Conservation (phyloP, 2,329 filamentous ascomycete genomes). For the Fusarium albosuccineum region DNA sequence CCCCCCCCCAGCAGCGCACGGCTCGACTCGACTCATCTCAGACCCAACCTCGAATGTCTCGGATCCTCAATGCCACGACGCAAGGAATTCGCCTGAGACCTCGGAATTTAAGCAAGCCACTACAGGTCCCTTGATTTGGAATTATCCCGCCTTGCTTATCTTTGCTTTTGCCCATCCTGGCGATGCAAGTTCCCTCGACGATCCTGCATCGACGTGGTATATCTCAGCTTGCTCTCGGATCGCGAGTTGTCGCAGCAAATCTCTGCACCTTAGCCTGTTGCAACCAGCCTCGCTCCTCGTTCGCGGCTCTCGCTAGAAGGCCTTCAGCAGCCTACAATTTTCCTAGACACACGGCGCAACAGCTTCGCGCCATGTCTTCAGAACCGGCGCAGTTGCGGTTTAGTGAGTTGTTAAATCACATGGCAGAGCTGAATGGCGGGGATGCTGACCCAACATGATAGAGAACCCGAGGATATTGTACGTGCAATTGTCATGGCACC, state of each 20-base stretch:
- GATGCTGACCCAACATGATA: constrained; percentile 42
- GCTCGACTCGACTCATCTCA: constrained; percentile 7
- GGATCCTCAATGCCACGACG: constrained; percentile 18
- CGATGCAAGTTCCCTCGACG: constrained; percentile 30
- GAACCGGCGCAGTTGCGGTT: constrained; percentile 48
- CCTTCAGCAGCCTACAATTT: not conserved
- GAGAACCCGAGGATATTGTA: constrained; percentile 66
- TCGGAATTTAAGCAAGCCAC: not conserved
- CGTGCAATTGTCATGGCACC: constrained; percentile 29
- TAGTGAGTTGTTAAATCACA: constrained; percentile 45
- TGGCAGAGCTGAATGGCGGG: not conserved
- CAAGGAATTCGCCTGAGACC: constrained; percentile 18
- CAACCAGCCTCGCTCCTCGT: not conserved
- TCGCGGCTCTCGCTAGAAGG: not conserved
- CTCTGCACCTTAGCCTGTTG: constrained; percentile 3
- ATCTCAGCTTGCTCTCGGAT: constrained; percentile 31
- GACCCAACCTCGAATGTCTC: constrained; percentile 27
- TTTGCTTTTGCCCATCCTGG: not conserved
- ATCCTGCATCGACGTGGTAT: constrained; percentile 32
- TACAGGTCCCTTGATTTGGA: not conserved
- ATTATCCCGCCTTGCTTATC: not conserved
- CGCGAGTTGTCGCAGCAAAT: constrained; percentile 18
- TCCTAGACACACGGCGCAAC: constrained; percentile 6
- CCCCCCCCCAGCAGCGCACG: no score
- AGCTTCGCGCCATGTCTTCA: constrained; percentile 33